Conservation (phyloP, 2,329 filamentous ascomycete genomes). For the Ophiocordyceps camponoti-saundersi region DNA sequence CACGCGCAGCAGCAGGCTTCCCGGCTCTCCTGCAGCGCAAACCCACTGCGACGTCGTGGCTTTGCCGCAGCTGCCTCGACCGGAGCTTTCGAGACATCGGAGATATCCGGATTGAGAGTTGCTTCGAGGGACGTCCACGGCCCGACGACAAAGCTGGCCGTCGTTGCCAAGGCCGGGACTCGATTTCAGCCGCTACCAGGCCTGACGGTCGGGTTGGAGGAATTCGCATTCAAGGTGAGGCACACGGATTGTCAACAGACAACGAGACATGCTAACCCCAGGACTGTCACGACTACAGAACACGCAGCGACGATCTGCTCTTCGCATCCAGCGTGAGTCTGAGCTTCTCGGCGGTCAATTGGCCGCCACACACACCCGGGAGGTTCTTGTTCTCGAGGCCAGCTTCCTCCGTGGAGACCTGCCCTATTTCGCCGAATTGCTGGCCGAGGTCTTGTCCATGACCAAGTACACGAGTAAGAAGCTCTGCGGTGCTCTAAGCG, state of each 20-base stretch:
- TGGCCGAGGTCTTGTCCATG: slow-evolving; percentile 76
- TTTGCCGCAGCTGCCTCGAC: slow-evolving; percentile 45
- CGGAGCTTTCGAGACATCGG: slow-evolving; percentile 75
- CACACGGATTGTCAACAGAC: slow-evolving; percentile 1
- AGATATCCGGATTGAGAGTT: slow-evolving; percentile 79
- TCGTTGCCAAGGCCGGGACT: slow-evolving; percentile 89
- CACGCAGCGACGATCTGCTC: slow-evolving; percentile 72
- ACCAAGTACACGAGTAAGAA: slow-evolving; percentile 67
- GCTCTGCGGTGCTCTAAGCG: slow-evolving; percentile 3
- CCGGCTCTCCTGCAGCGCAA: slow-evolving; percentile 39
- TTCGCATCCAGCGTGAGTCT: slow-evolving; percentile 87
- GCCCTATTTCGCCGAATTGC: slow-evolving; percentile 91
- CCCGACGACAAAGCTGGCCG: slow-evolving; percentile 75
- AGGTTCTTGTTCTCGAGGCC: slow-evolving; percentile 81
- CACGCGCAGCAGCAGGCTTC: slow-evolving; percentile 41
- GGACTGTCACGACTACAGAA: slow-evolving; percentile 36
- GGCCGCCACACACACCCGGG: slow-evolving; percentile 73
- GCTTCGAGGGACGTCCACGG: slow-evolving; percentile 79
- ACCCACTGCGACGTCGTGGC: slow-evolving; percentile 30
- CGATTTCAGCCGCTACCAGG: slow-evolving; percentile 83
- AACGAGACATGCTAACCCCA: slow-evolving; percentile 23
- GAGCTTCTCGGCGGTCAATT: slow-evolving; percentile 91
- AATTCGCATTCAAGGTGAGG: slow-evolving; percentile 88
- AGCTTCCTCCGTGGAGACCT: slow-evolving; percentile 93
- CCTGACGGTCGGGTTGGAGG: slow-evolving; percentile 75